phyloP scores from a whole-genome alignment of 495 filamentous ascomycete species.

The Hypoxylon fuscum region DNA sequence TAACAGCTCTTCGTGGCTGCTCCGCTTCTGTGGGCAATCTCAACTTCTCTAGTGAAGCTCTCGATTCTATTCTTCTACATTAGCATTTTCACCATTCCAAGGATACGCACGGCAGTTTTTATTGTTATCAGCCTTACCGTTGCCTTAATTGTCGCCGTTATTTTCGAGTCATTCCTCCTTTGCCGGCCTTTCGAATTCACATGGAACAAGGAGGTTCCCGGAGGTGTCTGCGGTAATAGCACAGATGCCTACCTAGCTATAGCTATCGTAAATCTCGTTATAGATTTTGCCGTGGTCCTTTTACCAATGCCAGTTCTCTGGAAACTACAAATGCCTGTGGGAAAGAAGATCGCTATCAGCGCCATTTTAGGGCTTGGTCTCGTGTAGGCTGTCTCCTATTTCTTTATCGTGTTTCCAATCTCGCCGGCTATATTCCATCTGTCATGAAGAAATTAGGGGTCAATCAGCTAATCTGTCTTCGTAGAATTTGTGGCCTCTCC shows the following conservation, averaged over 20 bases:
- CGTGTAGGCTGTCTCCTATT: neutral
- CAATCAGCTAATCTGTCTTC: neutral
- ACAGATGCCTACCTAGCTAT: neutral
- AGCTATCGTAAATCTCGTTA: neutral
- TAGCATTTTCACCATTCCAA: neutral
- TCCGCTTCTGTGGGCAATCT: neutral
- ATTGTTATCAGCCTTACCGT: neutral
- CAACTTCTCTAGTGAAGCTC: neutral
- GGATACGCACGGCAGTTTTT: neutral
- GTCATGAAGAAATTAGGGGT: neutral
- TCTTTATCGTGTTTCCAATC: neutral
- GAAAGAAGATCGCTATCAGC: neutral
- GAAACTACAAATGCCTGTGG: neutral
- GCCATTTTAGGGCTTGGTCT: neutral
- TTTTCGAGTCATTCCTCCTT: neutral
- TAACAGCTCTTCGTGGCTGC: too few relatives aligned
- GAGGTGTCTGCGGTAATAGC: neutral
- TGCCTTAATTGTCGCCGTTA: neutral
- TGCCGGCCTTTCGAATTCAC: slow-evolving; percentile 26
- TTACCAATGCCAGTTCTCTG: neutral
- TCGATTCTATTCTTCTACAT: neutral
- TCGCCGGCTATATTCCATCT: neutral
- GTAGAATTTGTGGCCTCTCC: neutral
- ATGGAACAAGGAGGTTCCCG: slow-evolving; percentile 18
- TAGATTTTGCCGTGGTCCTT: neutral